phyloP scores from a whole-genome alignment of 106 monocot species.

The Dendrobium chrysotoxum region DNA sequence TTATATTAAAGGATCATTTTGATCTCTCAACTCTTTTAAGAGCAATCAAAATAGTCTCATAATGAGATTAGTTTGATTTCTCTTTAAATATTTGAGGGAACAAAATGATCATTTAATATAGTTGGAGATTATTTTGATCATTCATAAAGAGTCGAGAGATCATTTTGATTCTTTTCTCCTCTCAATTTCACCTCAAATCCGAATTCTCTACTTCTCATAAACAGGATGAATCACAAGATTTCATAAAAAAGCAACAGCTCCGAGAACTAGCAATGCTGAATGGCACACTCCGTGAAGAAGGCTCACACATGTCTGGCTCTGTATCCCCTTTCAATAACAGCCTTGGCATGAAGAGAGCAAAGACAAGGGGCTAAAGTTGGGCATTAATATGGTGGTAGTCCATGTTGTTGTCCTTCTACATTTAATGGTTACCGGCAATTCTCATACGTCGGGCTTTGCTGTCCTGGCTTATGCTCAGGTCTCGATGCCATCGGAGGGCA shows the following conservation, averaged over 20 bases:
- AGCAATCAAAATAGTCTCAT: no score
- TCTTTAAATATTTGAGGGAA: no score
- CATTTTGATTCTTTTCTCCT: no score
- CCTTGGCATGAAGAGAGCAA: slow-evolving; percentile 73
- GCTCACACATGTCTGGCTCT: slow-evolving; percentile 34
- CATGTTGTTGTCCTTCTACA: background rate
- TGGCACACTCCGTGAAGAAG: slow-evolving; percentile 55
- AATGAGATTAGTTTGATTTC: no score
- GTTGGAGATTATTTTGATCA: no score
- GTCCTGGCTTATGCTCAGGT: background rate
- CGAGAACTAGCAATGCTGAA: slow-evolving; percentile 57
- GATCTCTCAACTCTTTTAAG: no score
- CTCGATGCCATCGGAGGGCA: slow-evolving; percentile 5
- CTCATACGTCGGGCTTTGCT: background rate
- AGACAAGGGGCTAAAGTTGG: slow-evolving; percentile 45
- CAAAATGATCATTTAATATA: no score
- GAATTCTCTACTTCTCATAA: no score
- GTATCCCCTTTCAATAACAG: slow-evolving; percentile 59
- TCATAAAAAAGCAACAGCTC: slow-evolving; percentile 60
- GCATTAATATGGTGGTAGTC: background rate
- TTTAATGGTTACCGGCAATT: background rate
- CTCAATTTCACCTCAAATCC: no score
- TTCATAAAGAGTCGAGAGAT: no score
- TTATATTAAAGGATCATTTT: no score
- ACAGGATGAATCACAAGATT: slow-evolving; percentile 65